These are phyloP conservation scores for Neurospora sp. DNA, from an alignment of 495 filamentous ascomycete species.

Conservation along the genomic window DNA sequence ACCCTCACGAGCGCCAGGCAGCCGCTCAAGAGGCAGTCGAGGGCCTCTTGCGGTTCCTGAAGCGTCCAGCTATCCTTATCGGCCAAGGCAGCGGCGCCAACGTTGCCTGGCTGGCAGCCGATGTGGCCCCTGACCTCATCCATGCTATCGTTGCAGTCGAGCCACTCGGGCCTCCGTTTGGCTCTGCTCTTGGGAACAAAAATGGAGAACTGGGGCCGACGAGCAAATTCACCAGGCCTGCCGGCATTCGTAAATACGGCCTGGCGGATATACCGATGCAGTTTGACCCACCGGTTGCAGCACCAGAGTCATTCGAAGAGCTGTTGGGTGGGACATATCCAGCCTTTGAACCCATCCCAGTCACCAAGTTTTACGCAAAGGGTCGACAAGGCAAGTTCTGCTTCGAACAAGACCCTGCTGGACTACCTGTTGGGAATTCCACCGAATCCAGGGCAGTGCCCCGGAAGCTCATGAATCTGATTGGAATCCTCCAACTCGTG, in stretches of 20 bases:
- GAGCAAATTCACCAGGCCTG: neutral
- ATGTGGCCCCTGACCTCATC: slow-evolving; percentile 35
- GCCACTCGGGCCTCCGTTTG: slow-evolving; percentile 45
- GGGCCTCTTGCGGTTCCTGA: slow-evolving; percentile 27
- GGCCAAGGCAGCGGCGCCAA: slow-evolving; percentile 45
- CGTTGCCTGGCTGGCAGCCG: slow-evolving; percentile 39
- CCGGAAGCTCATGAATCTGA: slow-evolving; percentile 39
- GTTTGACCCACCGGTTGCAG: slow-evolving; percentile 4
- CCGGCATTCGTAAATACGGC: slow-evolving; percentile 24
- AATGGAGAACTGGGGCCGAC: neutral
- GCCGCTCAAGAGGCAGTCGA: slow-evolving; percentile 34
- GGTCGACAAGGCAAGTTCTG: neutral
- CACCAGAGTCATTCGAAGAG: neutral
- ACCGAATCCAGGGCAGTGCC: slow-evolving; percentile 23
- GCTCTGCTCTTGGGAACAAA: neutral
- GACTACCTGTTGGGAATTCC: slow-evolving; percentile 21
- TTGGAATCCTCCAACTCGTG: slow-evolving; percentile 34
- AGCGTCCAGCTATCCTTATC: slow-evolving; percentile 35
- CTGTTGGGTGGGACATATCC: neutral
- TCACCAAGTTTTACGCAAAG: neutral
- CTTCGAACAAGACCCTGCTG: neutral
- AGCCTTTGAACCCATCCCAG: neutral
- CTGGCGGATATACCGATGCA: slow-evolving; percentile 34
- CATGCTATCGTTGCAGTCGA: slow-evolving; percentile 42
- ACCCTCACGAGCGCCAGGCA: slow-evolving; percentile 30